Conservation (phyloP, 2,329 filamentous ascomycete genomes). For the Aspergillus aculeatinus region DNA sequence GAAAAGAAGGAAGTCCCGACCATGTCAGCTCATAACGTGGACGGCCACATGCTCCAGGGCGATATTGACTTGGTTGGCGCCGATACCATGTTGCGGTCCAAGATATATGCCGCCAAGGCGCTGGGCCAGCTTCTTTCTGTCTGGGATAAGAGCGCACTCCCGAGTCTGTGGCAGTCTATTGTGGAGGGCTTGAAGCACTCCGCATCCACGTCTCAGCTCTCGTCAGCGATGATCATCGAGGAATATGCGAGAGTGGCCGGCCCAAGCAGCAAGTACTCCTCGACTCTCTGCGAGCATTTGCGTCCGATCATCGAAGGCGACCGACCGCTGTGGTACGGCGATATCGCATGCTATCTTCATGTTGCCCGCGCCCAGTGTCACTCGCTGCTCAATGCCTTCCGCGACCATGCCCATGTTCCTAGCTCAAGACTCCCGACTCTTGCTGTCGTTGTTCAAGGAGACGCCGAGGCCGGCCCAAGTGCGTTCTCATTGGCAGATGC, state of each 20-base stretch:
- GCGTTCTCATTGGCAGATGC: constrained; percentile 87
- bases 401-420: constrained; percentile 81
- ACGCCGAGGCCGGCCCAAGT: constrained; percentile 83
- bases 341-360: constrained; percentile 86
- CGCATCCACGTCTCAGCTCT: constrained; percentile 82
- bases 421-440: constrained; percentile 73
- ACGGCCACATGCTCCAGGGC: constrained; percentile 96
- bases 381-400: constrained; percentile 85
- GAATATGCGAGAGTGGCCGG: constrained; percentile 69
- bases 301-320: constrained; percentile 77
- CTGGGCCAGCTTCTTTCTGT: constrained; percentile 79
- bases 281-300: constrained; percentile 56
- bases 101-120: constrained; percentile 81
- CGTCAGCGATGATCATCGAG: constrained; percentile 79
- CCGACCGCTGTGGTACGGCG: constrained; percentile 78
- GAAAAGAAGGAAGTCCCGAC: constrained; percentile 74
- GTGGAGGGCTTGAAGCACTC: constrained; percentile 67
- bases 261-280: constrained; percentile 32
- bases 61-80: constrained; percentile 92
- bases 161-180: constrained; percentile 63
- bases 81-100: constrained; percentile 83
- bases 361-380: constrained; percentile 89
- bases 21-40: constrained; percentile 83
- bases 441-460: constrained; percentile 90
- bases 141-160: constrained; percentile 60